Base-by-base conservation (phyloP, 2,329 filamentous ascomycete species). In the Chrysosporium keratinophilum region DNA sequence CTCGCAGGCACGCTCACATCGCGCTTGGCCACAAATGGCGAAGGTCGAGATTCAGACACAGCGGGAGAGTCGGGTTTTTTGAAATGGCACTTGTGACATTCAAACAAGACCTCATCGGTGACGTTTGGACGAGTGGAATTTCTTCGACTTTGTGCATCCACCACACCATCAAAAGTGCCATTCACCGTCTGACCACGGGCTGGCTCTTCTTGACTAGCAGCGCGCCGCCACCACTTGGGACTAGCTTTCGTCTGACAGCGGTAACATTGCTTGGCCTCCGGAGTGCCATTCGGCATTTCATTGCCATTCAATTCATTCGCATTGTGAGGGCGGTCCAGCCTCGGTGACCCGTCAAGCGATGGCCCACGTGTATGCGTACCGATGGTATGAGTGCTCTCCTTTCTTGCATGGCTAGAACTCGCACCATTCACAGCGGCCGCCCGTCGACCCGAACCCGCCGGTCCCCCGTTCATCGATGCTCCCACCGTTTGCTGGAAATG, bases 51-150 rank as follows among this genome's bases (percentile, higher is more conserved):
- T 54, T 71, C 69, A 1, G 68, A 62, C 3, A 35, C 52, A 34
- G 63, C 63, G 28, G 64, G 62, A 49, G 63, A 61, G 10, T 49
- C 57, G 45, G 56, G 74, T 54, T 77, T 77, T 31, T 71, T 76
- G 59, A 73, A 65, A 61, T 78, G 75, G 58, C 86, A 90, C 66
- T 87, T 86, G 69, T 90, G 86, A 62, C 86, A 90, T 67, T 88
- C 84, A 59, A 81, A 84, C 57, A 23, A 19, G 15, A 35, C 34
- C 12, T 57, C 23, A 56, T 48, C 43, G 14, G 11, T 14, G 12
- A n/a, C 57, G 55, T 54, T 63, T 60, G 40, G 52, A 28, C 3
- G 23, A 57, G 47, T 56, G 54, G 44, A 59, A 19, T 35, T 54
- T 9, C 37, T 47, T 40, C 57, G 41, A 9, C 7, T 23, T 28